These are phyloP conservation scores for Neurospora sp. DNA, from an alignment of 495 filamentous ascomycete species.

Conservation along the genomic window DNA sequence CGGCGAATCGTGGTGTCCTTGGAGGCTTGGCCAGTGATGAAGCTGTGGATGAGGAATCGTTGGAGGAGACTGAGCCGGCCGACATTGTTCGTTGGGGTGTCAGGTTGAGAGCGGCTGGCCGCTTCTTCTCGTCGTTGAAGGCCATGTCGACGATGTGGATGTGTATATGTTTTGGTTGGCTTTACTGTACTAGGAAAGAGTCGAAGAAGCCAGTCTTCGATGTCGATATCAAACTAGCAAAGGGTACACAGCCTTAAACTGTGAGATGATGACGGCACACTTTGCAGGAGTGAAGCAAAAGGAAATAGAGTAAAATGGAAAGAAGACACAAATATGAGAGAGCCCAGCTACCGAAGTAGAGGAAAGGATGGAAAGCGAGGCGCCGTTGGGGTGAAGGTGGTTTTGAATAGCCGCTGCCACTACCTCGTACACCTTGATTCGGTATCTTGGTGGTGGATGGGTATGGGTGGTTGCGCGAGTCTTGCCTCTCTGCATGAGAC, in stretches of 20 bases:
- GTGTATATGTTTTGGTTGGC: slow-evolving; percentile 6
- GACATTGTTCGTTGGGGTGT: slow-evolving; percentile 35
- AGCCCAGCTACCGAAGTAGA: slow-evolving; percentile 45
- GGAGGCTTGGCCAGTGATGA: slow-evolving; percentile 59
- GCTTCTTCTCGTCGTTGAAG: slow-evolving; percentile 36
- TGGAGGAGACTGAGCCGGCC: slow-evolving; percentile 43
- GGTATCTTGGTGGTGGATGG: neutral
- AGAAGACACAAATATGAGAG: slow-evolving; percentile 32
- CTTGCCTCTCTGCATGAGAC: slow-evolving; percentile 28
- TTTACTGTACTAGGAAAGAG: slow-evolving; percentile 15
- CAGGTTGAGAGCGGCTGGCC: slow-evolving; percentile 39
- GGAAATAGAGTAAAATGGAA: slow-evolving; percentile 17
- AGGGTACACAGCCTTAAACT: neutral
- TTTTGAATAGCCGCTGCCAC: slow-evolving; percentile 45
- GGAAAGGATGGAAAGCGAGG: slow-evolving; percentile 22
- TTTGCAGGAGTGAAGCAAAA: slow-evolving; percentile 14
- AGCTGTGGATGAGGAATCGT: slow-evolving; percentile 41
- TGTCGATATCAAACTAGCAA: slow-evolving; percentile 19
- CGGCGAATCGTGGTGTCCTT: slow-evolving; percentile 78
- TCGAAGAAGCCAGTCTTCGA: slow-evolving; percentile 26
- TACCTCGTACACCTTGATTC: slow-evolving; percentile 16
- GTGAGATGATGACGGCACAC: neutral
- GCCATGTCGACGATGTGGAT: slow-evolving; percentile 11
- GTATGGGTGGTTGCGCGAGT: slow-evolving; percentile 13
- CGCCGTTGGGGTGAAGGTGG: slow-evolving; percentile 29